Evolutionary conservation across 345 rosid genomes (phyloP).

Genomic region (Combretum micranthum): DNA sequence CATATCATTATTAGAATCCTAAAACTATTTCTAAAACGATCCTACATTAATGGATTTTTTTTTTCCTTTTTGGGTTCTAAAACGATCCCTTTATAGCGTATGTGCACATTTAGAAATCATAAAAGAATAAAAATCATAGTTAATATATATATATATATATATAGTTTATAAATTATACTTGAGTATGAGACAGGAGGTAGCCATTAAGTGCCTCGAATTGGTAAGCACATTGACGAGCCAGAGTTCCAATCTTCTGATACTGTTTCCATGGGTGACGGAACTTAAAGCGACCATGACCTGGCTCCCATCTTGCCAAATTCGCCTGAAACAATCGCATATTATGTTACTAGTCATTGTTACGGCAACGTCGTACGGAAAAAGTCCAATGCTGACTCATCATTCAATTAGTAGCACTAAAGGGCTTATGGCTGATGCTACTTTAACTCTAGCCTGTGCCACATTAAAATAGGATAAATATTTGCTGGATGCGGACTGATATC

Average conservation of each 20-base stretch:
- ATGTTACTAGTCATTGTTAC: background rate
- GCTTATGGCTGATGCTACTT: background rate
- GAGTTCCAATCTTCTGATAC: slow-evolving; percentile 53
- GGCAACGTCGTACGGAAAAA: background rate
- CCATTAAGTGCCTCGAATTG: slow-evolving; percentile 56
- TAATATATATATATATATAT: too few relatives aligned
- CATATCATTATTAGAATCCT: too few relatives aligned
- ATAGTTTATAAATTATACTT: too few relatives aligned
- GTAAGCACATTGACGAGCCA: slow-evolving; percentile 71
- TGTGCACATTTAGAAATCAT: too few relatives aligned
- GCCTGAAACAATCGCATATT: slow-evolving; percentile 31
- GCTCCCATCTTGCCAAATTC: slow-evolving; percentile 87
- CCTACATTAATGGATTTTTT: too few relatives aligned
- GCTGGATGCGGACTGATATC: too few relatives aligned
- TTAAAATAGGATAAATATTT: too few relatives aligned
- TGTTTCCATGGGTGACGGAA: slow-evolving; percentile 73
- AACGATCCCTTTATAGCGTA: too few relatives aligned
- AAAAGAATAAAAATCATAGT: too few relatives aligned
- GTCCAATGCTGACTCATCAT: background rate
- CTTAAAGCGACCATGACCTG: slow-evolving; percentile 61
- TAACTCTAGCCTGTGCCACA: background rate
- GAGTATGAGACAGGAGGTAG: slow-evolving; percentile 32
- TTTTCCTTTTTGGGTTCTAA: too few relatives aligned
- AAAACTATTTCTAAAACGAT: too few relatives aligned
- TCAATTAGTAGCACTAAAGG: too few relatives aligned